Conservation (phyloP, 176 grass and related monocot species). For the Eleusine coracana region DNA sequence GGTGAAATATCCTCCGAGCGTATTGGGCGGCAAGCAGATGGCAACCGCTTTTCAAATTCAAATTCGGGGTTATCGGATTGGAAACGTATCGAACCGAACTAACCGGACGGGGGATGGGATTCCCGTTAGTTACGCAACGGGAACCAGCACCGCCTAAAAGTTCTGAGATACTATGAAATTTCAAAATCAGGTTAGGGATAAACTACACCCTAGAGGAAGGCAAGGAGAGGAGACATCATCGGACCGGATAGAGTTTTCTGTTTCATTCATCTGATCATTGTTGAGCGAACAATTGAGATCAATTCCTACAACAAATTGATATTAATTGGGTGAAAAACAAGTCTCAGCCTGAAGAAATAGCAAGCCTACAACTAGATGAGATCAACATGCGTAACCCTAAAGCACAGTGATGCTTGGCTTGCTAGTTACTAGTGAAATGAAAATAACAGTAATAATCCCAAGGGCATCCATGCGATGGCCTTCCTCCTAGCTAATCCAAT, state of each 20-base stretch:
- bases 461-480: conserved; percentile 39
- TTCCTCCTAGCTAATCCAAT: not conserved
- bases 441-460: not conserved
- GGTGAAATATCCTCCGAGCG: not conserved
- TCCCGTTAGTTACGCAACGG: not conserved
- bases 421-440: not conserved
- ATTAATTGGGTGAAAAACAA: not conserved
- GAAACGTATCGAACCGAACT: not conserved
- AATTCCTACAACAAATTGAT: not conserved
- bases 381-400: not conserved
- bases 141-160: not conserved
- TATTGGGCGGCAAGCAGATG: not conserved
- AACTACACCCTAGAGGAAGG: not conserved
- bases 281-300: not conserved
- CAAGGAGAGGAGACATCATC: not conserved
- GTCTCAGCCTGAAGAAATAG: not conserved
- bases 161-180: not conserved
- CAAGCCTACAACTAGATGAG: not conserved
- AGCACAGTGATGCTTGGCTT: not conserved
- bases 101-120: not conserved
- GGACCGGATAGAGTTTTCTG: not conserved
- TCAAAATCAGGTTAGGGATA: not conserved
- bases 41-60: not conserved
- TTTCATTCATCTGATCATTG: not conserved
- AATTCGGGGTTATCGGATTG: not conserved